Base-by-base conservation (phyloP, 2,329 filamentous ascomycete species). In the Orbilia oligospora region DNA sequence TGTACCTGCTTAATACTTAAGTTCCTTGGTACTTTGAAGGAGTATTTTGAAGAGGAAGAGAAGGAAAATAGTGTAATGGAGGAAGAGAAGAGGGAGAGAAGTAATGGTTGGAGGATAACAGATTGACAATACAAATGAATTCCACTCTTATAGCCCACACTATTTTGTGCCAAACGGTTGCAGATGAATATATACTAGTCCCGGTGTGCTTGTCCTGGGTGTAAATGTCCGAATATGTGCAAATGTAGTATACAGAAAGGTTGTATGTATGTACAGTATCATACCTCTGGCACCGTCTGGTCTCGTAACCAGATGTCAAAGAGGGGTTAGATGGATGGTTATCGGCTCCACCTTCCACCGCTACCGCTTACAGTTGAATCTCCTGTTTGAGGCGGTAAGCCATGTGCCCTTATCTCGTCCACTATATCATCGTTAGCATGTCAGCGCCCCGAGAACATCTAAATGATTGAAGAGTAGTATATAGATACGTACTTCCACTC, bases 401-500 rank as follows among this genome's bases (percentile, higher is more conserved):
- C 66, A 20, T 70, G 53, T 20, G 66, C 66, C 6, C 33, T 53
- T n/a, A 61, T 66, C 4, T 76, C 64, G 12, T 65, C 49, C 72
- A 76, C 72, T 76, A 46, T 27, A 51, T 10, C n/a, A 16, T 51
- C 16, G 58, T 69, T 33, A 76, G 58, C 49, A 58, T 14, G 2
- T 9, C 38, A 24, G 22, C 5, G 56, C 14, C 20, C 27, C 30
- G 58, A n/a, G n/a, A 53, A 44, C 6, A 20, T 10, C 24, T 4
- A 22, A 27, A 24, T 33, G 46, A 16, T 38, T 30, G 27, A 22
- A 22, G n/a, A n/a, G 10, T 8, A 14, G 2, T 16, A 38, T 9
- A 46, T 46, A n/a, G n/a, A 16, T 64, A 67, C 73, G 16, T 71
- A 77, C 73, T 77, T 6, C 58, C 80, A 66, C 81, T 82, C 71